Evolutionary conservation across 306 rosid species (phyloP).

Genomic region (Ceratonia siliqua): DNA sequence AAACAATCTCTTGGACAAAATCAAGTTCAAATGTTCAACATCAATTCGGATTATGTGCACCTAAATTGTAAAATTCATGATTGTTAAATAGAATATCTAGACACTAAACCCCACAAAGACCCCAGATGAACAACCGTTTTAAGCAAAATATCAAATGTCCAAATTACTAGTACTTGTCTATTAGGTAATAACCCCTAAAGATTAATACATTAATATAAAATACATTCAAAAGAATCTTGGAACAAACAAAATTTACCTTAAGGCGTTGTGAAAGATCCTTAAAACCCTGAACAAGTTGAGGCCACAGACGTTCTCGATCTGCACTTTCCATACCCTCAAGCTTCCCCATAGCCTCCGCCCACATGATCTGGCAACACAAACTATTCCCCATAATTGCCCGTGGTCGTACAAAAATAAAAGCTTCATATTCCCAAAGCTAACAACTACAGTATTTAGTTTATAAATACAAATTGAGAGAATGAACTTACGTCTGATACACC

Average conservation of each 20-base stretch:
- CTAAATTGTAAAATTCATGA: background rate
- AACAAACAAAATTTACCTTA: slow-evolving; percentile 55
- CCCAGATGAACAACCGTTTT: slow-evolving; percentile 16
- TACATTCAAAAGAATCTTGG: slow-evolving; percentile 1
- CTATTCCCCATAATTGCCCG: slow-evolving; percentile 56
- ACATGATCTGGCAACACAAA: slow-evolving; percentile 88
- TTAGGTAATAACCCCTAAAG: background rate
- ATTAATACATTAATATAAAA: background rate
- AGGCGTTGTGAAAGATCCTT: slow-evolving; percentile 94
- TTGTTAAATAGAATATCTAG: background rate
- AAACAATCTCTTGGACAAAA: slow-evolving; percentile 1
- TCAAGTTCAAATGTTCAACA: background rate
- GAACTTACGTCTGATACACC: slow-evolving; percentile 94
- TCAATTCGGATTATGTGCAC: background rate
- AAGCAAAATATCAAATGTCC: background rate
- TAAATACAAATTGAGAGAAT: background rate
- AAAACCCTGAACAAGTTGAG: slow-evolving; percentile 86
- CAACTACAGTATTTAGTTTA: background rate
- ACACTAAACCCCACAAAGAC: background rate
- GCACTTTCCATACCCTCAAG: slow-evolving; percentile 95
- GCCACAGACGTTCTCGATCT: slow-evolving; percentile 94
- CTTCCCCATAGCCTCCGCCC: slow-evolving; percentile 99
- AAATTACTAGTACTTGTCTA: background rate
- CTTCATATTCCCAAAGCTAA: background rate
- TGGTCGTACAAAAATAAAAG: background rate